A percentile compares a stretch with the other conserved stretches of the same genome.
Conservation (phyloP, 2,329 filamentous ascomycete genomes). For the Talaromyces pinophilus region DNA sequence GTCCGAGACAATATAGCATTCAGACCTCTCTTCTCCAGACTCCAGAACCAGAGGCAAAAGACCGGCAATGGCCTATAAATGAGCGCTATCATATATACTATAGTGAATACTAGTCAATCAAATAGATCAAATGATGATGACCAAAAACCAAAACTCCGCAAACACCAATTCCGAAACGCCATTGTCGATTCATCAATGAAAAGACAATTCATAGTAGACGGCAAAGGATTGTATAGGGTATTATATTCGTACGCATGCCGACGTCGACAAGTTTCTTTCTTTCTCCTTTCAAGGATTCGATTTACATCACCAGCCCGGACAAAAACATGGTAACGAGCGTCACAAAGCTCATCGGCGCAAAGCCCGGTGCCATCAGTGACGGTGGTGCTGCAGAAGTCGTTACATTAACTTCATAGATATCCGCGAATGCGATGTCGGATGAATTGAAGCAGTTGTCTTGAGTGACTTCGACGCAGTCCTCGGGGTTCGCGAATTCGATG, state of each 20-base stretch:
- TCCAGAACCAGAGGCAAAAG: neutral
- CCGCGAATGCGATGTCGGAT: constrained; percentile 71
- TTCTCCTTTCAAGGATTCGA: neutral
- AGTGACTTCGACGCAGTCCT: constrained; percentile 75
- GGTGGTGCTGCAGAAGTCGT: constrained; percentile 31
- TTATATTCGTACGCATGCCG: neutral
- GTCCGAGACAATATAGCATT: neutral
- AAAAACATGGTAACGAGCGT: constrained; percentile 16
- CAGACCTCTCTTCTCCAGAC: neutral
- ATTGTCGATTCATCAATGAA: neutral
- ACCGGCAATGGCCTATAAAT: neutral
- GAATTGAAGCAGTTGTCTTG: constrained; percentile 87
- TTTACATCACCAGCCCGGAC: constrained; percentile 10
- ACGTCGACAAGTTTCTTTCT: neutral
- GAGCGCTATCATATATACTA: neutral
- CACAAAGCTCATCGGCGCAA: constrained; percentile 16
- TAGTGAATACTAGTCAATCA: neutral
- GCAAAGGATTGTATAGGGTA: constrained; percentile 12
- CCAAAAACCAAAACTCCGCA: neutral
- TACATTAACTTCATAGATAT: constrained; percentile 61
- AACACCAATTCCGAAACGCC: constrained; percentile 8
- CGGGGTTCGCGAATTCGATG: constrained; percentile 82
- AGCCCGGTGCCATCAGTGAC: constrained; percentile 6
- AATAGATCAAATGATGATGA: neutral
- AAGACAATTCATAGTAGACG: neutral